These are phyloP conservation scores for Cyberlindnera galapagoensis DNA, from an alignment of 805 yeast species.

Conservation along the genomic window DNA sequence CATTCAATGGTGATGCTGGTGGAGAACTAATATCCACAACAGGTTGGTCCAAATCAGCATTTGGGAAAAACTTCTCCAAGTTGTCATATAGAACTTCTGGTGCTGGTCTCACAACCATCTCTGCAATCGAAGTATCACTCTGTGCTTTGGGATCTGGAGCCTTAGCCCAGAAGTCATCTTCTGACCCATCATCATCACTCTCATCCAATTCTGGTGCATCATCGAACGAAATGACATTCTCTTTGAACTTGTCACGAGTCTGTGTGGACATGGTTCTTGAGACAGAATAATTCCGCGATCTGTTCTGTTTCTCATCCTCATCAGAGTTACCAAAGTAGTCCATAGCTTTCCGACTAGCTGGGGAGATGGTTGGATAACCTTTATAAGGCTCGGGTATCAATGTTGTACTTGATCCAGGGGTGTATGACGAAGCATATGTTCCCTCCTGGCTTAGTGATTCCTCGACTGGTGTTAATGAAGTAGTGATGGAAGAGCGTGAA, in stretches of 20 bases:
- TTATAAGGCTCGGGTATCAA: constrained; percentile 36
- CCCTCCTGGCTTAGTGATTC: constrained; percentile 21
- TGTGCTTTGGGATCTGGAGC: constrained; percentile 25
- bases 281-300: constrained; percentile 15
- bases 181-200: constrained; percentile 36
- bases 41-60: constrained; percentile 87
- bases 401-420: constrained; percentile 37
- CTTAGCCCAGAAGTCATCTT: constrained; percentile 59
- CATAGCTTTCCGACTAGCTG: constrained; percentile 17
- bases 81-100: constrained; percentile 90
- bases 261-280: constrained; percentile 9
- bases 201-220: constrained; percentile 52
- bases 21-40: constrained; percentile 68
- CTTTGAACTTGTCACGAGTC: constrained; percentile 51
- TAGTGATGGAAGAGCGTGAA: constrained; percentile 3
- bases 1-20: constrained; percentile 43
- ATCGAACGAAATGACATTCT: constrained; percentile 68
- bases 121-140: constrained; percentile 25
- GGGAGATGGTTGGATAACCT: constrained; percentile 20
- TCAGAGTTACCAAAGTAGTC: constrained; percentile 1
- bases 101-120: constrained; percentile 85
- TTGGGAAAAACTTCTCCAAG: constrained; percentile 86
- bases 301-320: constrained; percentile 1
- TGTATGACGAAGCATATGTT: constrained; percentile 29
- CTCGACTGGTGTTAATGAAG: constrained; percentile 17